Evolutionary conservation across 805 yeast species (phyloP), one percentile per base, ranked within the genome.

Genomic region (Myxozyma udenii): DNA sequence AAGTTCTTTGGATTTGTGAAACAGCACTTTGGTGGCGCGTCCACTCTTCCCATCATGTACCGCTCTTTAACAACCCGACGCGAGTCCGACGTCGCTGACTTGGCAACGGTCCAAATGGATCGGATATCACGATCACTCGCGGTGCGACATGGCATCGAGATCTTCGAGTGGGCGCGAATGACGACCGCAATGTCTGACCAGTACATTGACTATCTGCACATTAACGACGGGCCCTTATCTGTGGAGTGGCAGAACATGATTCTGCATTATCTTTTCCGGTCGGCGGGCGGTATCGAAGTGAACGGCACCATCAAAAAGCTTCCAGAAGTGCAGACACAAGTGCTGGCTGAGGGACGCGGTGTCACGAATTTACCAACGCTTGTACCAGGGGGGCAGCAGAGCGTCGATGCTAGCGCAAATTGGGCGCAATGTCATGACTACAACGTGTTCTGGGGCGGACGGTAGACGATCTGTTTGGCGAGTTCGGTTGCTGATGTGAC

Each of bases 101-200:
- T 45, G 44, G 43, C 42, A 7, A 36, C 51, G 6, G 16, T 48
- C 33, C 40, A 51, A 43, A 52, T 55, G 51, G 58, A 52, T 35
- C 42, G 58, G 11, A 22, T 55, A 4, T 45, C 57, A 26, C 57
- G 60, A 11, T 41, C 42, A 11, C 25, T 53, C 33, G 53, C 48
- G 9, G 35, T 16, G 11, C 16, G 28, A n/a, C 37, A 43, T 6
- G 57, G 47, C 2, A n/a, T 51, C 22, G 58, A 52, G 49, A 38
- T 55, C 5, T 52, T 53, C 21, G 60, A 55, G 32, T 53, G 58
- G 58, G 49, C 57, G 9, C 22, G 50, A 9, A 18, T 48, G 28
- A 43, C 50, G n/a, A 18, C 28, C 38, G 60, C 46, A 3, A 44
- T 53, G 24, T 44, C 58, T 9, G 43, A 44, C n/a, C 46, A 48